phyloP scores from a whole-genome alignment of 257 asterid species.

The Coffea canephora region DNA sequence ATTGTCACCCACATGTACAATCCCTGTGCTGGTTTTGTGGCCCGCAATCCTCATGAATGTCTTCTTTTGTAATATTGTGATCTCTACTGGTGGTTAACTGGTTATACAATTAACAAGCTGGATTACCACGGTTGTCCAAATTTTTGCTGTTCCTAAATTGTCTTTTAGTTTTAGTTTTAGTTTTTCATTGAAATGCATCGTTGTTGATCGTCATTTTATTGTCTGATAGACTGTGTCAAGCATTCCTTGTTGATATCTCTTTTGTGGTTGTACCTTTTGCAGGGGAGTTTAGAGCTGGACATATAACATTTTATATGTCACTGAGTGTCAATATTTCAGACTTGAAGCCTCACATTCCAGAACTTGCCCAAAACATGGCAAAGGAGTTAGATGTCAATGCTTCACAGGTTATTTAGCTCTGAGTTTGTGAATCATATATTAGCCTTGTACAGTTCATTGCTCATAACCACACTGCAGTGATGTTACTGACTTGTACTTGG shows the following conservation, averaged over 20 bases:
- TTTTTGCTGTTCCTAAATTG: not conserved
- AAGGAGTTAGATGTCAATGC: conserved; percentile 53
- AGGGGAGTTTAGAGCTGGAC: conserved; percentile 58
- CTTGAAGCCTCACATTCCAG: conserved; percentile 75
- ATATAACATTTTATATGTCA: conserved; percentile 64
- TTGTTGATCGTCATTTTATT: not conserved
- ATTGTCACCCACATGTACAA: not conserved
- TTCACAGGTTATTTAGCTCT: conserved; percentile 65
- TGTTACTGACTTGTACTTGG: conserved; percentile 21
- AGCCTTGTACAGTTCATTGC: conserved; percentile 5
- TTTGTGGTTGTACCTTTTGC: conserved; percentile 22
- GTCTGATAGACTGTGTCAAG: not conserved
- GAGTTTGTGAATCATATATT: conserved; percentile 12
- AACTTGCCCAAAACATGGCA: conserved; percentile 57
- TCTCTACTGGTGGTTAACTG: not conserved
- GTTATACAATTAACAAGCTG: no score
- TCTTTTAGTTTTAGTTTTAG: no score
- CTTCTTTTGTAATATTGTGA: not conserved
- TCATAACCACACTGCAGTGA: conserved; percentile 1
- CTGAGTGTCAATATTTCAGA: conserved; percentile 53
- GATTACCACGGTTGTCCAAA: no score
- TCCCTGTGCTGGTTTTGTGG: no score
- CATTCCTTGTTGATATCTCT: not conserved
- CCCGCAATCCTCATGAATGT: not conserved
- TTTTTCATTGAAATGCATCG: not conserved